Conservation (phyloP, 73 alveolate genomes). For the Tetrahymena malaccensis region DNA sequence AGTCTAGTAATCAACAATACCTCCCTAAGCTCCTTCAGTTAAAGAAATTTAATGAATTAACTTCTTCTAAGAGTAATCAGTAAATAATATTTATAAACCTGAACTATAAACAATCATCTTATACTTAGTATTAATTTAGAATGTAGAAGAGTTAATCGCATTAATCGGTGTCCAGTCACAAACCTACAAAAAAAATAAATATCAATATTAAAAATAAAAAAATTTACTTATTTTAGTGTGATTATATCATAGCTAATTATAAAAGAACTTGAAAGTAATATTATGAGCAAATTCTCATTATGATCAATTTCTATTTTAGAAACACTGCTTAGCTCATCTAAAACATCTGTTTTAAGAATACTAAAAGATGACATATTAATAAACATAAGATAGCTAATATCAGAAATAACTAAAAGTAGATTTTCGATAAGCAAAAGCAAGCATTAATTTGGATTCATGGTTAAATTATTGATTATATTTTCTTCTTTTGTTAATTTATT, state of each 20-base stretch:
- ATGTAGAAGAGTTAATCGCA: neutral
- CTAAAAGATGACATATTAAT: neutral
- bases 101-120: neutral
- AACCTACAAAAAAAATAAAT: neutral
- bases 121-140: neutral
- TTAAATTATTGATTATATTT: neutral
- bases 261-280: neutral
- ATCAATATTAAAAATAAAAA: neutral
- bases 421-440: neutral
- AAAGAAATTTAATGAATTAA: neutral
- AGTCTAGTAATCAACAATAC: neutral
- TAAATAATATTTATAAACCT: neutral
- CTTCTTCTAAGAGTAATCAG: neutral
- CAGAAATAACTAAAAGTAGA: neutral
- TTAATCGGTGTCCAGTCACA: neutral
- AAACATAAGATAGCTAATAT: neutral
- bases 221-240: neutral
- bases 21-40: neutral
- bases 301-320: neutral
- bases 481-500: neutral
- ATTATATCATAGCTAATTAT: neutral
- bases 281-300: neutral
- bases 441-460: neutral
- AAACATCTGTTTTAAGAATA: neutral
- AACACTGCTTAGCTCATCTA: neutral